A percentile compares a stretch with the other conserved stretches of the same genome.
Evolutionary conservation across 805 yeast genomes (phyloP).

Genomic region (Metschnikowia rubicola): DNA sequence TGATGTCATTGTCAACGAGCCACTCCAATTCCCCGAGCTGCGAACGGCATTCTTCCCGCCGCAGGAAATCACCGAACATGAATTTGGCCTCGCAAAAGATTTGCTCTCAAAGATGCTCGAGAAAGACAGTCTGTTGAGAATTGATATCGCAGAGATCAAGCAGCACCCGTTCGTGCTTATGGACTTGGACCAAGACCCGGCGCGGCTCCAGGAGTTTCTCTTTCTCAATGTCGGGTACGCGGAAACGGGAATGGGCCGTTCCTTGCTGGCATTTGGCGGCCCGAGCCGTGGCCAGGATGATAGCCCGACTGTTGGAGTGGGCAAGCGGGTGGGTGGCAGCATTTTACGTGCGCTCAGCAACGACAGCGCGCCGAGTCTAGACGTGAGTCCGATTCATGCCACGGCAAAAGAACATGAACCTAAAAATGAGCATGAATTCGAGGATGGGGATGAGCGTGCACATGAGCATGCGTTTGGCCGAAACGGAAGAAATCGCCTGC

Average conservation of each 20-base stretch:
- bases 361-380: conserved; percentile 13
- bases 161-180: conserved; percentile 61
- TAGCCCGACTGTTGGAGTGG: conserved; percentile 80
- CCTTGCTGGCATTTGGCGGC: conserved; percentile 37
- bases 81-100: conserved; percentile 50
- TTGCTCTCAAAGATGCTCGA: conserved; percentile 57
- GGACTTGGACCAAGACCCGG: conserved; percentile 38
- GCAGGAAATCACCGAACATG: conserved; percentile 38
- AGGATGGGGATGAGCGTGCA: too few species aligned
- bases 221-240: conserved; percentile 24
- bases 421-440: too few species aligned
- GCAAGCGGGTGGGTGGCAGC: conserved; percentile 49
- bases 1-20: conserved; percentile 68
- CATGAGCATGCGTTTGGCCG: neutral
- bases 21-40: conserved; percentile 53
- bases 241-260: neutral
- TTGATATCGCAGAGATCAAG: conserved; percentile 69
- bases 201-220: conserved; percentile 33
- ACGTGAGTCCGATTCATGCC: neutral
- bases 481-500: neutral
- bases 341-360: conserved; percentile 34
- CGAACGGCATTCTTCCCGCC: conserved; percentile 36
- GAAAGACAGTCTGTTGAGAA: conserved; percentile 67
- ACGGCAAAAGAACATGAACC: too few species aligned
- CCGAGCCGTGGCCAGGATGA: conserved; percentile 60